These are phyloP conservation scores for Globisporangium radiosum DNA, from an alignment of 352 stramenopile genomes.

Conservation along the genomic window DNA sequence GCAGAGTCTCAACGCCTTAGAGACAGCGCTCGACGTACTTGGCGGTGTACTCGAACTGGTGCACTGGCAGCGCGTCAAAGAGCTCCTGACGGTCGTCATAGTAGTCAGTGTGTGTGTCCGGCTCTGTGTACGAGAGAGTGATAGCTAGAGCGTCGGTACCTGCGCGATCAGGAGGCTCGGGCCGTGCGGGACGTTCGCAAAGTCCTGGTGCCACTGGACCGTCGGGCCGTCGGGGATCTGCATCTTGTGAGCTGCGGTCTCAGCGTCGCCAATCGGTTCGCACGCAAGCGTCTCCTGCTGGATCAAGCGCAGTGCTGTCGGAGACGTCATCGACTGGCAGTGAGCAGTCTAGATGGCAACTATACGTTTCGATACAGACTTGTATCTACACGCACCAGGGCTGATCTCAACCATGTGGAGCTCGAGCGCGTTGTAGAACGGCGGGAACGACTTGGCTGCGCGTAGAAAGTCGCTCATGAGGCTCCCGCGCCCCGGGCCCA, in stretches of 20 bases:
- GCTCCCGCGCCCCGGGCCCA: conserved; percentile 89
- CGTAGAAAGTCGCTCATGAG: conserved; percentile 93
- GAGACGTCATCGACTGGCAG: too few relatives aligned
- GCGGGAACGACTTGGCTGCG: conserved; percentile 80
- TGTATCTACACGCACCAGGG: conserved; percentile 25
- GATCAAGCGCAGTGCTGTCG: conserved; percentile 72
- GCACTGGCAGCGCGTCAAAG: conserved; percentile 92
- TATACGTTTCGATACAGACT: too few relatives aligned
- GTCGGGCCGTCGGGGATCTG: conserved; percentile 40
- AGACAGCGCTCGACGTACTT: conserved; percentile 22
- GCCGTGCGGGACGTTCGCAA: conserved; percentile 63
- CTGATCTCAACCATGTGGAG: conserved; percentile 92
- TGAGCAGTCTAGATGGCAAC: too few relatives aligned
- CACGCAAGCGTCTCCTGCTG: conserved; percentile 84
- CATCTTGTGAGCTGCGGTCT: conserved; percentile 34
- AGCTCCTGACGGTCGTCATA: conserved; percentile 58
- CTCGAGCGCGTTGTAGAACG: conserved; percentile 79
- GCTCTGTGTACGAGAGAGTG: background rate
- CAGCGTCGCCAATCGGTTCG: conserved; percentile 26
- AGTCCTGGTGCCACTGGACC: conserved; percentile 85
- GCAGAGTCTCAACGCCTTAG: background rate
- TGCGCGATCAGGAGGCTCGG: conserved; percentile 89
- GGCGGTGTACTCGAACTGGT: conserved; percentile 94
- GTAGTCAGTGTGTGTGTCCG: conserved; percentile 1
- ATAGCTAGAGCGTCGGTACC: conserved; percentile 1